Evolutionary conservation across 2,329 filamentous ascomycete genomes (phyloP).

Genomic region (Hymenoscyphus albidus): DNA sequence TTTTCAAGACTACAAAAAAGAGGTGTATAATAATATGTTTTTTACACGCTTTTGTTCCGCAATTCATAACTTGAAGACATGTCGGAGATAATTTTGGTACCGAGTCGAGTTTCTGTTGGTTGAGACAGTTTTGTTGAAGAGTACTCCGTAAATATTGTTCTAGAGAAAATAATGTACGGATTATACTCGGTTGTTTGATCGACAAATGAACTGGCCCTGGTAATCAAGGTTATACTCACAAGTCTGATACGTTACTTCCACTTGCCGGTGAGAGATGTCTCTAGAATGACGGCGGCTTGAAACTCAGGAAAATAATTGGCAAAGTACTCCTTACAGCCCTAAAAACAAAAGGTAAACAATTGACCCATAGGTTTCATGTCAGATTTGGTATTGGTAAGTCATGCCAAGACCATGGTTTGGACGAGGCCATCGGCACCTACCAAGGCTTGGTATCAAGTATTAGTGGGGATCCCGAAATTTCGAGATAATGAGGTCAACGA

Average conservation of each 20-base stretch:
- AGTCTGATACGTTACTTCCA: background rate
- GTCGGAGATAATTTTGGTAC: too few species aligned
- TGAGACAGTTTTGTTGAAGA: too few species aligned
- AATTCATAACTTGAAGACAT: too few species aligned
- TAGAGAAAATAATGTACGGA: background rate
- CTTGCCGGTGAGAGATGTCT: background rate
- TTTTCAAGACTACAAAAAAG: too few species aligned
- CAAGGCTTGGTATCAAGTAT: slow-evolving; percentile 4
- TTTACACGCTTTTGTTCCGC: too few species aligned
- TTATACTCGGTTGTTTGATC: slow-evolving; percentile 1
- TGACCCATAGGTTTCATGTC: slow-evolving; percentile 7
- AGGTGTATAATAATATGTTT: too few species aligned
- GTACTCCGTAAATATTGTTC: too few species aligned
- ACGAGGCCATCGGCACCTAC: background rate
- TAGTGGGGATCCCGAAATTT: background rate
- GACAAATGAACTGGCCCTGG: background rate
- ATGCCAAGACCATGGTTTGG: background rate
- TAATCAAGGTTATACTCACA: background rate
- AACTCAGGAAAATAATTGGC: background rate
- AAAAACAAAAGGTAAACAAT: background rate
- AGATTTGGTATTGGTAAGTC: background rate
- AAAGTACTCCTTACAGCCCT: background rate
- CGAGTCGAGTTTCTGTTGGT: too few species aligned
- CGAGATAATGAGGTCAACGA: background rate
- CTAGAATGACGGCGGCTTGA: background rate